Conservation (phyloP, 345 rosid species). For the Syzygium aqueum region DNA sequence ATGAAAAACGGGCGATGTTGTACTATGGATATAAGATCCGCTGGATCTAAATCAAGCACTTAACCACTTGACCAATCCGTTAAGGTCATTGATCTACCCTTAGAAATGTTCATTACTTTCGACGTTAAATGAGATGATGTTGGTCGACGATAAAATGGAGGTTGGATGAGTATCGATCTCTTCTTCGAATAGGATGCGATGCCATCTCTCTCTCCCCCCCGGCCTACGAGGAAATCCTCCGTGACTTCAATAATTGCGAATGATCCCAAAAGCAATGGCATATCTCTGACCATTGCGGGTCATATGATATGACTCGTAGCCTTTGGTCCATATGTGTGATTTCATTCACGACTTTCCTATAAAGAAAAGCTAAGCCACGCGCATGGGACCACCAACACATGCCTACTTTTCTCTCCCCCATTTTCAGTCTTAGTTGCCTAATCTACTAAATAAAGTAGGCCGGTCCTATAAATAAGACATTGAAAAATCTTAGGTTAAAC, state of each 20-base stretch:
- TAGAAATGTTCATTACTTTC: background rate
- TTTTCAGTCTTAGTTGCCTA: background rate
- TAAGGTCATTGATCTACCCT: background rate
- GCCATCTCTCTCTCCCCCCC: background rate
- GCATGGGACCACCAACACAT: background rate
- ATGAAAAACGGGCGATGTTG: background rate
- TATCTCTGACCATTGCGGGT: constrained; percentile 27
- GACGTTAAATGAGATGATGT: background rate
- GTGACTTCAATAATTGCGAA: constrained; percentile 17
- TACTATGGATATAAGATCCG: background rate
- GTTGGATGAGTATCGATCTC: background rate
- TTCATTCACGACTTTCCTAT: background rate
- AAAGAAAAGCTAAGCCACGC: background rate
- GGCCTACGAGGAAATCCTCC: constrained; percentile 18
- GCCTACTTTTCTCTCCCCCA: background rate
- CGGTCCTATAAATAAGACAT: background rate
- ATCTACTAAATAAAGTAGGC: background rate
- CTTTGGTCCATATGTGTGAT: background rate
- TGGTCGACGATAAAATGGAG: background rate
- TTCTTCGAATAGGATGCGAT: background rate
- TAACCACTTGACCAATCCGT: background rate
- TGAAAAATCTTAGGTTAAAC: background rate
- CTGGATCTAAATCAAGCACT: background rate
- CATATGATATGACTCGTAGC: background rate
- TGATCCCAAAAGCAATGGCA: constrained; percentile 45